Evolutionary conservation across 2,329 filamentous ascomycete species (phyloP).

Genomic region (Botrytis tulipae): DNA sequence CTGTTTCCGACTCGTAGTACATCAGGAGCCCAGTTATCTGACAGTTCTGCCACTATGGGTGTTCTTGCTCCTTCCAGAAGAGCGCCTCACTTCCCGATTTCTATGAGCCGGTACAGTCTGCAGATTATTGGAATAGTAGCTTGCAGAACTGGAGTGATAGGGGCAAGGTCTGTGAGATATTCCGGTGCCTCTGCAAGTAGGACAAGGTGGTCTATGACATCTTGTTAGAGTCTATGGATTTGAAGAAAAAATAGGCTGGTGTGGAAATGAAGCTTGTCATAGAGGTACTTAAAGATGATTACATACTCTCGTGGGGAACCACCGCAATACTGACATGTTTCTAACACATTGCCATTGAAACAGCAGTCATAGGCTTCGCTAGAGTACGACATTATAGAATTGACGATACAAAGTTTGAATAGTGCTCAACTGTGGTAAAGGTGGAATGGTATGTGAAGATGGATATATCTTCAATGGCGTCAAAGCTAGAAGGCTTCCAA

Average conservation of each 20-base stretch:
- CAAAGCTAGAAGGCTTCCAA: not conserved
- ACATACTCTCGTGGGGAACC: not conserved
- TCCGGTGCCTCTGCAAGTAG: not conserved
- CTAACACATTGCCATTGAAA: not conserved
- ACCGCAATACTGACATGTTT: not conserved
- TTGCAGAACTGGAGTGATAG: not conserved
- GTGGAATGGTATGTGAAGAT: too few relatives aligned
- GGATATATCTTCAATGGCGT: not conserved
- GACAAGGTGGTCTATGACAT: not conserved
- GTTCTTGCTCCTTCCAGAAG: not conserved
- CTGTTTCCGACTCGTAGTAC: not conserved
- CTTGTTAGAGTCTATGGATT: not conserved
- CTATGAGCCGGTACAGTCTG: not conserved
- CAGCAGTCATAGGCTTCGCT: not conserved
- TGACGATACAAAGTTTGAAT: not conserved
- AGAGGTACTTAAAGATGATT: not conserved
- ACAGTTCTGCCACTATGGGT: not conserved
- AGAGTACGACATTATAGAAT: conserved; percentile 1
- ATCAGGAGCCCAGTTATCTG: not conserved
- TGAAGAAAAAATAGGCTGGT: not conserved
- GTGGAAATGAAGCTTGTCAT: too few relatives aligned
- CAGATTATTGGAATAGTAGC: not conserved
- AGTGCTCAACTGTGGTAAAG: not conserved
- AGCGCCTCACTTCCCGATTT: not conserved
- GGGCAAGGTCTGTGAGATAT: not conserved